These are phyloP conservation scores for Suhomyces bokatorum DNA, from an alignment of 1,139 yeast species.

Conservation along the genomic window DNA sequence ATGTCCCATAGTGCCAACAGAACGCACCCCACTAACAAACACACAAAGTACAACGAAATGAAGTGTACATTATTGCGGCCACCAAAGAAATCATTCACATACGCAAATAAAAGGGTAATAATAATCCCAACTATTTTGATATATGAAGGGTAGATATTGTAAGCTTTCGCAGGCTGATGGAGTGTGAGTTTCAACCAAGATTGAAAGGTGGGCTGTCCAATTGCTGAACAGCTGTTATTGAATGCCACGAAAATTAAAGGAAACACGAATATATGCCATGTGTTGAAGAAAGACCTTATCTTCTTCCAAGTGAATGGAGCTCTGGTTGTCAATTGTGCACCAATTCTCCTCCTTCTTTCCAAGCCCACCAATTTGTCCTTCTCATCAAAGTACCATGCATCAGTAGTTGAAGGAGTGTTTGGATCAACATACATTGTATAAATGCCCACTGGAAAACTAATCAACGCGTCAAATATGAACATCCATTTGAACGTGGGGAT, in stretches of 20 bases:
- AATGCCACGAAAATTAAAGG: conserved; percentile 19
- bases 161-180: conserved; percentile 38
- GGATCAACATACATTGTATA: conserved; percentile 44
- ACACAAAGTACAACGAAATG: conserved; percentile 15
- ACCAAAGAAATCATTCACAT: conserved; percentile 18
- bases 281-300: conserved; percentile 41
- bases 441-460: conserved; percentile 50
- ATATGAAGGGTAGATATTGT: conserved; percentile 52
- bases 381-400: conserved; percentile 35
- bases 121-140: conserved; percentile 15
- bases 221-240: conserved; percentile 40
- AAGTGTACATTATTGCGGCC: conserved; percentile 17
- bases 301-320: conserved; percentile 41
- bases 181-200: conserved; percentile 51
- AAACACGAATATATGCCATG: conserved; percentile 45
- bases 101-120: conserved; percentile 16
- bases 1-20: conserved; percentile 18
- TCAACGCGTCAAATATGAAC: conserved; percentile 52
- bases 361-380: conserved; percentile 37
- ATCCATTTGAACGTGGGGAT: conserved; percentile 52
- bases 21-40: conserved; percentile 16
- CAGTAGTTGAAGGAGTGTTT: conserved; percentile 44
- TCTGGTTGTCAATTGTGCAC: conserved; percentile 47
- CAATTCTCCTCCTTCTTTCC: conserved; percentile 44
- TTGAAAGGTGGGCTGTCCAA: conserved; percentile 50